Evolutionary conservation across 768 basidiomycete genomes (phyloP), one percentile per base, ranked within the genome.

Genomic region (Boletus eberwhitei): DNA sequence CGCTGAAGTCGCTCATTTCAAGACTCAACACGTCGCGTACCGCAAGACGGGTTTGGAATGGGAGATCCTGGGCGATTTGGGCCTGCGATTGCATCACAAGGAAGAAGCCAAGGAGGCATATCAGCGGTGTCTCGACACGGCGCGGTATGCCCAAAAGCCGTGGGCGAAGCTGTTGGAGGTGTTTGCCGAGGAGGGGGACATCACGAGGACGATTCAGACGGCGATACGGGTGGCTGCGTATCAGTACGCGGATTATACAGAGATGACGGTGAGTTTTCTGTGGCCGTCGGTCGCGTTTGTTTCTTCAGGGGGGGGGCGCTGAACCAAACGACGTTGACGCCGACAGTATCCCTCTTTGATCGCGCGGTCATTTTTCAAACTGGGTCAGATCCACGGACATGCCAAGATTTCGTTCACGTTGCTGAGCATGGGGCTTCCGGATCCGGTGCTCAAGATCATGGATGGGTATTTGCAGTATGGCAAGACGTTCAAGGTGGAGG

Each of bases 41-140:
- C 85, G 93, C 55, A 98, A 98, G 76, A 98, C 96, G 0, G 93
- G 91, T 0, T 73, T 92, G 19, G 97, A 99, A 72, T 99, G 97
- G 96, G 97, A 98, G 74, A 96, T 98, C 43, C 77, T 99, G 22
- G 97, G 96, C 9, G 97, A 98, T 66, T 75, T 99, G 21, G 97
- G 95, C 8, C 64, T 88, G 42, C 85, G 97, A n/a, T 71, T 99
- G 52, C 90, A 96, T 65, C 97, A 98, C 75, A 95, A 93, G 70
- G 97, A 99, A 66, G 97, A 99, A 66, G 94, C 93, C 35, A 98
- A 99, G 73, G 97, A 99, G 67, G 95, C 94, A 5, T 99, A 88
- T 68, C 93, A 97, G 67, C 85, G 95, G 9, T 94, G 93, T 71
- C 82, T 98, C 35, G 97, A 98, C 61, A 77, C 84, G 32, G 80